Conservation (phyloP, 1,284 basidiomycete genomes). For the Fomitopsis pinicola region DNA sequence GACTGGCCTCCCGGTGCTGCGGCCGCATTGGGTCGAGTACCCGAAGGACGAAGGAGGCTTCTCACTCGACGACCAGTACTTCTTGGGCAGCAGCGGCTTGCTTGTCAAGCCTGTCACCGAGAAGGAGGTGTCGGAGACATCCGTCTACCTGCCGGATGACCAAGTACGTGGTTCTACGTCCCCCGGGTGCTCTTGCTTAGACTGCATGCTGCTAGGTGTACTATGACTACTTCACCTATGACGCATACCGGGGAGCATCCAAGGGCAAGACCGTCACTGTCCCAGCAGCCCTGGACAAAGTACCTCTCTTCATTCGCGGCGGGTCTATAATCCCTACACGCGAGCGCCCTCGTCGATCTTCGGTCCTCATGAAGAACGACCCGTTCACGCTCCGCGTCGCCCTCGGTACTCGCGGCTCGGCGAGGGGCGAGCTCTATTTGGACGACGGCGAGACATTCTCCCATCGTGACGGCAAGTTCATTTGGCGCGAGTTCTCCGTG, state of each 20-base stretch:
- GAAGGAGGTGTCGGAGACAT: conserved; percentile 66
- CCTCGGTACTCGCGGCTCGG: conserved; percentile 60
- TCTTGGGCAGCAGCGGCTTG: conserved; percentile 83
- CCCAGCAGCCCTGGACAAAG: conserved; percentile 70
- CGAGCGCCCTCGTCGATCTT: conserved; percentile 83
- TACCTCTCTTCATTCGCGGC: conserved; percentile 90
- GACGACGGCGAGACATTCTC: conserved; percentile 91
- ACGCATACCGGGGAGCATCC: conserved; percentile 60
- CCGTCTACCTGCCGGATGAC: conserved; percentile 86
- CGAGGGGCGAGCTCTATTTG: conserved; percentile 86
- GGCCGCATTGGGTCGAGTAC: conserved; percentile 94
- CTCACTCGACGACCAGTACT: conserved; percentile 92
- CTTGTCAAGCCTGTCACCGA: conserved; percentile 90
- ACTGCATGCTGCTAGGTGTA: conserved; percentile 56
- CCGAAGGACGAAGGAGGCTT: conserved; percentile 86
- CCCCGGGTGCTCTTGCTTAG: too few relatives aligned
- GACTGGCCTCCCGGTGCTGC: conserved; percentile 75
- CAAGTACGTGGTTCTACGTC: conserved; percentile 44
- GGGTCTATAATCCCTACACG: conserved; percentile 88
- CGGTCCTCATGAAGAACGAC: conserved; percentile 85
- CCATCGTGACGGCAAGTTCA: conserved; percentile 74
- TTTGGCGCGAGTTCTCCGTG: conserved; percentile 79
- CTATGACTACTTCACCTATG: conserved; percentile 87
- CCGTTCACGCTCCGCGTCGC: conserved; percentile 92
- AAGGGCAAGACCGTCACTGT: conserved; percentile 70